A percentile compares a stretch with the other conserved stretches of the same genome.
phyloP scores from a whole-genome alignment of 2,329 filamentous ascomycete genomes.

The Trichoderma breve region DNA sequence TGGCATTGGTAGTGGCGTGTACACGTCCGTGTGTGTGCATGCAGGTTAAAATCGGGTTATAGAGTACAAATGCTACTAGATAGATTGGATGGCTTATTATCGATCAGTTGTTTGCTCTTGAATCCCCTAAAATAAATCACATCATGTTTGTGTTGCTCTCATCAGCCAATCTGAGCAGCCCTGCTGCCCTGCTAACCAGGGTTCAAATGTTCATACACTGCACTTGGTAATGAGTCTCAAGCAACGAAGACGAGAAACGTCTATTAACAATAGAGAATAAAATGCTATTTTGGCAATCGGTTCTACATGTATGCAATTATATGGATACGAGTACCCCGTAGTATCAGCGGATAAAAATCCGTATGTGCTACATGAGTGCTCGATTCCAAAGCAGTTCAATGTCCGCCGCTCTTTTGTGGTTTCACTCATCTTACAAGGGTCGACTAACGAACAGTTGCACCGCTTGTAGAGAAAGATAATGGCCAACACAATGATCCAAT shows the following conservation, averaged over 20 bases:
- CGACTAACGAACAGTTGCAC: no score
- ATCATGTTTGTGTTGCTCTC: no score
- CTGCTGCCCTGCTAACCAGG: no score
- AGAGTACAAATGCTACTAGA: neutral
- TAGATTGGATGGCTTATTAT: no score
- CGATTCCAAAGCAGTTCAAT: neutral
- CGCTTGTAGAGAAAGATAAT: neutral
- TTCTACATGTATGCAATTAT: neutral
- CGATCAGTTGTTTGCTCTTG: neutral
- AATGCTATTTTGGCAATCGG: neutral
- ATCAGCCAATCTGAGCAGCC: no score
- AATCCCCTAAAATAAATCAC: neutral
- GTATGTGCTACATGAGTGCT: neutral
- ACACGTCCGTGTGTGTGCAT: neutral
- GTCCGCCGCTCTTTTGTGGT: no score
- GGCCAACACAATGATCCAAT: neutral
- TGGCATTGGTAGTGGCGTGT: neutral
- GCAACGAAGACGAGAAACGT: neutral
- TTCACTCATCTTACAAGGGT: neutral
- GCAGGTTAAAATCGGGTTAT: neutral
- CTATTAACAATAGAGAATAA: neutral
- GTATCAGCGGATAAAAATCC: no score
- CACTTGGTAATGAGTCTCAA: neutral
- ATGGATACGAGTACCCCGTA: neutral
- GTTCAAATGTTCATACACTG: neutral